phyloP scores from a whole-genome alignment of 495 filamentous ascomycete genomes.

The Halenospora varia region DNA sequence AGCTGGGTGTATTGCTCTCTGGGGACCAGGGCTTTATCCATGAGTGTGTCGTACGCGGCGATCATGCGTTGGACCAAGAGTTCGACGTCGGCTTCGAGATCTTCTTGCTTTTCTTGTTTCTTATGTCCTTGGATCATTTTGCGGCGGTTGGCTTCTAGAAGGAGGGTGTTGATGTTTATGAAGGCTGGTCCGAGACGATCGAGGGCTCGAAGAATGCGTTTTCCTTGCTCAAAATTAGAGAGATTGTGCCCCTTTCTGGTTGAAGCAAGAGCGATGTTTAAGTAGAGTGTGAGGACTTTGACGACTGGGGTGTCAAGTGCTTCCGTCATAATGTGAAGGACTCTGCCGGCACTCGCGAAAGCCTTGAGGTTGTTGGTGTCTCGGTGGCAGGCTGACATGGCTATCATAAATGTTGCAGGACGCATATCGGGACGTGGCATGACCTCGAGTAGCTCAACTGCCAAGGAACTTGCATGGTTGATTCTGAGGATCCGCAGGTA shows the following conservation, averaged over 20 bases:
- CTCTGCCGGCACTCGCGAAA: constrained; percentile 48
- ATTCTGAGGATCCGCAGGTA: constrained; percentile 65
- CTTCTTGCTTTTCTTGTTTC: not conserved
- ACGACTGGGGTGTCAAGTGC: constrained; percentile 40
- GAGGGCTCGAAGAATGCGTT: constrained; percentile 22
- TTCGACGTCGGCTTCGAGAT: not conserved
- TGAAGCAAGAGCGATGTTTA: constrained; percentile 29
- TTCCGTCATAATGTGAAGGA: constrained; percentile 53
- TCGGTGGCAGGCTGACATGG: constrained; percentile 61
- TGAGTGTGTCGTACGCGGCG: constrained; percentile 14
- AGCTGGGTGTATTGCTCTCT: constrained; percentile 2
- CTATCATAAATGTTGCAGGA: constrained; percentile 62
- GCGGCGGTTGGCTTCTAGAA: no score
- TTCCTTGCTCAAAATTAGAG: constrained; percentile 11
- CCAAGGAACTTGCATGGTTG: constrained; percentile 52
- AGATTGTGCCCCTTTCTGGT: not conserved
- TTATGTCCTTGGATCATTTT: not conserved
- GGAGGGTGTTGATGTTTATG: constrained; percentile 14
- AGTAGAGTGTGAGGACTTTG: constrained; percentile 29
- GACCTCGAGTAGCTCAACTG: constrained; percentile 48
- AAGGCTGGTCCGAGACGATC: constrained; percentile 15
- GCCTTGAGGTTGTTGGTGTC: constrained; percentile 67
- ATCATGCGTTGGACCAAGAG: constrained; percentile 12
- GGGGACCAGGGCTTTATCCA: constrained; percentile 18
- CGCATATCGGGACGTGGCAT: constrained; percentile 38